Percentiles rank a stretch among this genome's conserved stretches.
Evolutionary conservation across 176 grass and related monocot genomes (phyloP).

Genomic region (Elymus sibiricus): DNA sequence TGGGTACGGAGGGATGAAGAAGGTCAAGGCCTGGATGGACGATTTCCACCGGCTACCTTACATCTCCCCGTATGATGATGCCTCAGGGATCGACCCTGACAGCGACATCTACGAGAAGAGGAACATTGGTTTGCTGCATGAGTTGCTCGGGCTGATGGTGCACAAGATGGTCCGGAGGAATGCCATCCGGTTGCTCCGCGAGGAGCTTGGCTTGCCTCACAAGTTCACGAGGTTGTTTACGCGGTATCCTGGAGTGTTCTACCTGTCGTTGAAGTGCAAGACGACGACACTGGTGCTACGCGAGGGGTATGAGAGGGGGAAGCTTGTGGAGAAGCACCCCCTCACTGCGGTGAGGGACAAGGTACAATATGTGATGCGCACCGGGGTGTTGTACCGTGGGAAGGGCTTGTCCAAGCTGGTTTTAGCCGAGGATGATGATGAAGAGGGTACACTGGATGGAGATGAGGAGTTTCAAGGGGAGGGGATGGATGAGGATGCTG

Average conservation of each 20-base stretch:
- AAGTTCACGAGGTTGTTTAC: constrained; percentile 90
- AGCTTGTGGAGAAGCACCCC: constrained; percentile 74
- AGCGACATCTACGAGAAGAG: constrained; percentile 98
- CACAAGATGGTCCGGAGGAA: constrained; percentile 93
- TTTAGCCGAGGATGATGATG: constrained; percentile 55
- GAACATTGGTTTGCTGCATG: constrained; percentile 75
- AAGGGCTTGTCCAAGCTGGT: constrained; percentile 72
- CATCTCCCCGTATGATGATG: constrained; percentile 80
- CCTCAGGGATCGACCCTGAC: constrained; percentile 70
- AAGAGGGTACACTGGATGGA: constrained; percentile 35
- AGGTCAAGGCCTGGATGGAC: constrained; percentile 94
- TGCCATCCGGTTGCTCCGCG: constrained; percentile 64
- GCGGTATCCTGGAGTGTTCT: constrained; percentile 81
- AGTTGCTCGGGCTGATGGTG: constrained; percentile 78
- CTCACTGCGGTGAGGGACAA: constrained; percentile 64
- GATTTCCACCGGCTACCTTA: constrained; percentile 92
- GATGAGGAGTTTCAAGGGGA: constrained; percentile 29
- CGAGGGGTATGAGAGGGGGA: constrained; percentile 83
- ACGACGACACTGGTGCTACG: constrained; percentile 75
- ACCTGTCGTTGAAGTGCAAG: constrained; percentile 89
- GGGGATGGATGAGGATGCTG: constrained; percentile 49
- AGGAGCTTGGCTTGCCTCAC: constrained; percentile 80
- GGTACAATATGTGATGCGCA: constrained; percentile 86
- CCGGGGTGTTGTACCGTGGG: constrained; percentile 63
- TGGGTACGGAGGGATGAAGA: constrained; percentile 88